Conservation (phyloP, 2,329 filamentous ascomycete species). For the Pseudonectria buxi region DNA sequence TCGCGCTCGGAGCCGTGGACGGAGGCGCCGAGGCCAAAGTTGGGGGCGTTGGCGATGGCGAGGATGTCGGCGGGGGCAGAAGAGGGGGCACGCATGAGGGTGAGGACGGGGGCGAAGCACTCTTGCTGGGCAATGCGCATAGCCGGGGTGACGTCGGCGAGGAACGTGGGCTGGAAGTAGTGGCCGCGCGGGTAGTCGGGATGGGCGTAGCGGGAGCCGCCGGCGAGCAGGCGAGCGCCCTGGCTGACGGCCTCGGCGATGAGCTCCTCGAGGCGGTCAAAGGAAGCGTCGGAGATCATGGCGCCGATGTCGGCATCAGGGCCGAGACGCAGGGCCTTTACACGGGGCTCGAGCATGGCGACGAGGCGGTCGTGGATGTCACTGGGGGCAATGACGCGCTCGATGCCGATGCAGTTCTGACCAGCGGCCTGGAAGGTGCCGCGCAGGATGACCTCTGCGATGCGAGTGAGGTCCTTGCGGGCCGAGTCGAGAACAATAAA, state of each 20-base stretch:
- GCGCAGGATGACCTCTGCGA: slow-evolving; percentile 78
- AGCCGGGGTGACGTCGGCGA: slow-evolving; percentile 76
- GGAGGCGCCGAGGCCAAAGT: slow-evolving; percentile 80
- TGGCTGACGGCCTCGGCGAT: slow-evolving; percentile 69
- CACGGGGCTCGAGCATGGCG: slow-evolving; percentile 62
- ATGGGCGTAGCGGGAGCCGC: slow-evolving; percentile 66
- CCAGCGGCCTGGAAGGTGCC: slow-evolving; percentile 93
- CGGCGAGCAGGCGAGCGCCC: slow-evolving; percentile 75
- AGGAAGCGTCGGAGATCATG: slow-evolving; percentile 74
- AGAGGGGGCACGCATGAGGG: slow-evolving; percentile 68
- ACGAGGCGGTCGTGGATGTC: slow-evolving; percentile 73
- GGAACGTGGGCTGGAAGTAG: slow-evolving; percentile 87
- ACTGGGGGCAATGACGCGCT: slow-evolving; percentile 79
- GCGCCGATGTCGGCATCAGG: slow-evolving; percentile 78
- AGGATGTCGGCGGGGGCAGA: slow-evolving; percentile 59
- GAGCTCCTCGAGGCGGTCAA: slow-evolving; percentile 67
- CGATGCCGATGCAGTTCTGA: slow-evolving; percentile 96
- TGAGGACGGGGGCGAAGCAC: slow-evolving; percentile 87
- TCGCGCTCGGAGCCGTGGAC: slow-evolving; percentile 69
- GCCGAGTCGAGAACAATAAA: slow-evolving; percentile 82
- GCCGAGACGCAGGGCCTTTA: slow-evolving; percentile 69
- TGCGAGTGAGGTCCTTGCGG: slow-evolving; percentile 56
- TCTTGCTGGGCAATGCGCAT: slow-evolving; percentile 90
- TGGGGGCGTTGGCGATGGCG: slow-evolving; percentile 71
- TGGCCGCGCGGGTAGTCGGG: slow-evolving; percentile 70